Conservation (phyloP, 164 flowering plant species). For the Magnolia changhungtana region DNA sequence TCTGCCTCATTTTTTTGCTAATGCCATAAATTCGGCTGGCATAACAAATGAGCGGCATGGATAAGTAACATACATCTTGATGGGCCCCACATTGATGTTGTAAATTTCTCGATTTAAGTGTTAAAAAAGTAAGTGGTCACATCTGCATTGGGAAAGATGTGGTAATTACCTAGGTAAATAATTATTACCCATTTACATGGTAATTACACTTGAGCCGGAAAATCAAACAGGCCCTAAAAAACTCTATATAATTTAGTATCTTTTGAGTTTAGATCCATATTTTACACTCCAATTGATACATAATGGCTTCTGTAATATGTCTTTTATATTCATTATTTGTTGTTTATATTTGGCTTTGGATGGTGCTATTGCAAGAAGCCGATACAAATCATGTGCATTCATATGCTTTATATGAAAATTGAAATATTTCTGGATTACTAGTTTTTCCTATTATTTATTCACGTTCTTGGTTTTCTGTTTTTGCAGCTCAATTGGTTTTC, state of each 20-base stretch:
- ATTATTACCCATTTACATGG: too few species aligned
- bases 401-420: neutral
- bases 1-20: too few species aligned
- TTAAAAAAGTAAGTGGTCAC: too few species aligned
- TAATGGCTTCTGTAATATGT: neutral
- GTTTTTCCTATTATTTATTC: neutral
- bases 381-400: neutral
- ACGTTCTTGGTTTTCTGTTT: constrained; percentile 1
- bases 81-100: too few species aligned
- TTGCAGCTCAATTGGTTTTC: constrained; percentile 83
- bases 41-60: too few species aligned
- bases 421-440: neutral
- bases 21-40: too few species aligned
- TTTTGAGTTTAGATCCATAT: neutral
- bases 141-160: too few species aligned
- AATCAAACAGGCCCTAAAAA: too few species aligned
- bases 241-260: neutral
- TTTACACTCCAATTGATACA: neutral
- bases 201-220: too few species aligned
- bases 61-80: too few species aligned
- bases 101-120: too few species aligned
- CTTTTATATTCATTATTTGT: neutral
- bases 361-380: neutral
- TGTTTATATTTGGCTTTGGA: neutral
- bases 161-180: too few species aligned